Base-by-base conservation (phyloP, 129 eudicot species). In the Logfia minima region DNA sequence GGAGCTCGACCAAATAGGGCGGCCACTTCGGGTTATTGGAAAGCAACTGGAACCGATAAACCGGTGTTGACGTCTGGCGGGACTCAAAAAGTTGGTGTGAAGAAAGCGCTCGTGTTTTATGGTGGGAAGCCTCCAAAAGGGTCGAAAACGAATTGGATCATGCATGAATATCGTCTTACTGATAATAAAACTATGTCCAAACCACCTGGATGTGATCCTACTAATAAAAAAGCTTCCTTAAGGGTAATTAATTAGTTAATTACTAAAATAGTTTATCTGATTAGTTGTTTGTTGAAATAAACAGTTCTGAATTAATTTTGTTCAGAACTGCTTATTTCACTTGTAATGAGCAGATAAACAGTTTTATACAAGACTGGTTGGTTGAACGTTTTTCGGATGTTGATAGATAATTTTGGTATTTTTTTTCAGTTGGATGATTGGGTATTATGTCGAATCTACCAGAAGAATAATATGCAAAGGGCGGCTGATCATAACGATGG, bases 111-210 rank as follows among this genome's bases (percentile, higher is more conserved):
- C 19, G 97, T 92, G 43, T 92, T 92, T 78, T 92, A 92, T 16
- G 92, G 97, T 13, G 97, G 97, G 0, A 92, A 90, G 72, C 98
- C 98, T 3, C 98, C 98, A 0, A 92, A 87, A 85, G 98, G 98
- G 52, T 66, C 90, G 4, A 92, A 92, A 66, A 92, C 93, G 0
- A 92, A 92, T 26, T 92, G 98, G 98, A 92, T 92, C 87, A 92
- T 92, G 97, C 97, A 92, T 70, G 97, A 92, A 66, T 92, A 92
- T 80, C 86, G 97, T 13, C 86, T 92, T 18, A 60, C 83, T 21
- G 96, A 92, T 41, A 90, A 82, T 52, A 92, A 92, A 71, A 75
- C 84, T 2, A 81, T 55, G 66, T 55, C 83, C 0, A 89, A 85
- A 80, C 98, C 96, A 24, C 98, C 96, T 2, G 88, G 92, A 1